Conservation (phyloP, 78 protist species). For the Dictyostelium citrinum region DNA sequence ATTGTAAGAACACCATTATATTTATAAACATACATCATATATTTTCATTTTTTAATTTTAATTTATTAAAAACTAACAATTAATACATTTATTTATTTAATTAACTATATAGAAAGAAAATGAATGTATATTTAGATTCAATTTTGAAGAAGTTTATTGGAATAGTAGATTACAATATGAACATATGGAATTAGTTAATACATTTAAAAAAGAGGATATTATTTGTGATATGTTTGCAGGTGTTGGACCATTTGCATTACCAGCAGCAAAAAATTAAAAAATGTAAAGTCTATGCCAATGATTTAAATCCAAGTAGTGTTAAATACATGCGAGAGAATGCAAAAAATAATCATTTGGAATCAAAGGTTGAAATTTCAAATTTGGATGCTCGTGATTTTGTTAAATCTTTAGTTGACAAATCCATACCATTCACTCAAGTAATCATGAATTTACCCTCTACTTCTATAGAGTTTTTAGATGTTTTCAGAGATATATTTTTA, state of each 20-base stretch:
- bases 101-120: conserved; percentile 81
- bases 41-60: too few relatives aligned
- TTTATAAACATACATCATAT: too few relatives aligned
- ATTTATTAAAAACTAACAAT: too few relatives aligned
- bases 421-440: conserved; percentile 70
- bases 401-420: neutral
- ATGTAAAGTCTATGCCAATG: conserved; percentile 93
- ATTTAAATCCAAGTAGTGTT: conserved; percentile 91
- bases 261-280: conserved; percentile 87
- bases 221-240: conserved; percentile 95
- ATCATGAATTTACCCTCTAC: conserved; percentile 95
- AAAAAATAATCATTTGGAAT: conserved; percentile 67
- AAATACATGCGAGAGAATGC: conserved; percentile 83
- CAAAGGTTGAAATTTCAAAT: conserved; percentile 41
- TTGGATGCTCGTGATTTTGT: conserved; percentile 83
- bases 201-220: conserved; percentile 52
- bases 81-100: conserved; percentile 12
- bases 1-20: conserved; percentile 26
- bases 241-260: conserved; percentile 98
- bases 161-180: conserved; percentile 93
- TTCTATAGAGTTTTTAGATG: conserved; percentile 89
- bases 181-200: conserved; percentile 88
- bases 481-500: conserved; percentile 56
- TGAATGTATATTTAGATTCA: conserved; percentile 88
- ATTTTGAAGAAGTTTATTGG: conserved; percentile 96